A percentile compares a stretch with the other conserved stretches of the same genome.
Conservation (phyloP, 805 yeast genomes). For the Candida ulmi region DNA sequence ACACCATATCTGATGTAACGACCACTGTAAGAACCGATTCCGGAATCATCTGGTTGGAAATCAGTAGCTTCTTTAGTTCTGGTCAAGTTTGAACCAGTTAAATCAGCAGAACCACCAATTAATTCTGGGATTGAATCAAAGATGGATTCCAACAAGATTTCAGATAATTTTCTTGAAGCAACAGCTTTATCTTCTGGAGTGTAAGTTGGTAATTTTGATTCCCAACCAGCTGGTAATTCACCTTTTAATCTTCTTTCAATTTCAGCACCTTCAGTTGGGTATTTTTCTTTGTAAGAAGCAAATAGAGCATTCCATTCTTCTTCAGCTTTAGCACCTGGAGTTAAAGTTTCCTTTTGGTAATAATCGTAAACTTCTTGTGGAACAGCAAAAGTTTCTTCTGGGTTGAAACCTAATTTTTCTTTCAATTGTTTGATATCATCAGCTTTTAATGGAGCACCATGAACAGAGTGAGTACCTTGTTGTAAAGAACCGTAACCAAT, state of each 20-base stretch:
- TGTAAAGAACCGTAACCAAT: conserved; percentile 89
- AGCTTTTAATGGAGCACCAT: conserved; percentile 92
- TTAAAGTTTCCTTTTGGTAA: conserved; percentile 49
- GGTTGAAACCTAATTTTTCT: conserved; percentile 80
- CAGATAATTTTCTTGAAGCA: conserved; percentile 94
- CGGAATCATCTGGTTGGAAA: conserved; percentile 83
- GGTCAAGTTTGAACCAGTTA: conserved; percentile 95
- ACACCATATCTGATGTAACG: conserved; percentile 97
- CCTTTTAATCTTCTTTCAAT: conserved; percentile 70
- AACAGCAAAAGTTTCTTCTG: conserved; percentile 71
- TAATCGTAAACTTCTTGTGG: conserved; percentile 77
- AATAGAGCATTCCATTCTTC: conserved; percentile 69
- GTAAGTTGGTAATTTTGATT: conserved; percentile 69
- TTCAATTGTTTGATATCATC: conserved; percentile 90
- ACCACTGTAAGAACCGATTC: conserved; percentile 83
- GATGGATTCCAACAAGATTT: conserved; percentile 62
- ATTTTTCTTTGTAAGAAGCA: conserved; percentile 55
- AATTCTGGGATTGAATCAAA: conserved; percentile 73
- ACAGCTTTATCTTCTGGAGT: conserved; percentile 72
- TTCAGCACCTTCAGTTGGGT: conserved; percentile 77
- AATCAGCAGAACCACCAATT: conserved; percentile 97
- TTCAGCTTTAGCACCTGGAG: conserved; percentile 63
- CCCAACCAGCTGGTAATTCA: conserved; percentile 83
- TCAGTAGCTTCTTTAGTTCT: conserved; percentile 79
- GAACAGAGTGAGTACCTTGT: conserved; percentile 87